A percentile compares a stretch with the other conserved stretches of the same genome.
These are phyloP conservation scores for Fusarium lyarnte DNA, from an alignment of 2,329 filamentous ascomycete species.

Conservation along the genomic window DNA sequence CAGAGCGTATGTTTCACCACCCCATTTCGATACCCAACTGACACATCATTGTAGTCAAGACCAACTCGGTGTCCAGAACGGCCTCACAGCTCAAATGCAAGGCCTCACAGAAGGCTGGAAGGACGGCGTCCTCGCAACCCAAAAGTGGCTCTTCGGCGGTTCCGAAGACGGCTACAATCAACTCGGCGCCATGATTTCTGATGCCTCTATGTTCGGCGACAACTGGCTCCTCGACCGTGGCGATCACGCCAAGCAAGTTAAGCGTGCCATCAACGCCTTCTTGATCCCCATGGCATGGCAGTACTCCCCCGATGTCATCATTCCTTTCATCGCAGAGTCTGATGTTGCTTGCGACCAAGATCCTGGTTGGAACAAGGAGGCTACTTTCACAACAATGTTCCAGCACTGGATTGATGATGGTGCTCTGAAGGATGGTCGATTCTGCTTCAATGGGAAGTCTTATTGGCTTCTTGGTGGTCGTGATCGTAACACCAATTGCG, in stretches of 20 bases:
- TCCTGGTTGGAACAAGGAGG: conserved; percentile 14
- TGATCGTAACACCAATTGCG: not conserved
- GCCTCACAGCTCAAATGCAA: conserved; percentile 17
- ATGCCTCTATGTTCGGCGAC: conserved; percentile 24
- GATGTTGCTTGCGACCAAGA: conserved; percentile 19
- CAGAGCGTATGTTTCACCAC: not conserved
- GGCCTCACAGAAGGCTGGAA: conserved; percentile 18
- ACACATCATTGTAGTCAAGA: not conserved
- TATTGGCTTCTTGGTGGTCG: conserved; percentile 15
- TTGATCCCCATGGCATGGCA: conserved; percentile 23
- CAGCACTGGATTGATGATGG: not conserved
- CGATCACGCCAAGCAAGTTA: conserved; percentile 16
- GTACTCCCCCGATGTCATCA: conserved; percentile 18
- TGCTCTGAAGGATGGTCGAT: not conserved
- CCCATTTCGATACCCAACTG: not conserved
- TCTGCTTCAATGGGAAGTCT: conserved; percentile 6
- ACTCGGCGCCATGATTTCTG: conserved; percentile 11
- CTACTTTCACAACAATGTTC: not conserved
- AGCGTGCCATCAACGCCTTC: conserved; percentile 14
- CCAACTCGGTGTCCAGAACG: conserved; percentile 25
- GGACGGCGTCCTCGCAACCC: conserved; percentile 9
- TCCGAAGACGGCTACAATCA: conserved; percentile 8
- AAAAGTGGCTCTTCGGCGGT: conserved; percentile 21
- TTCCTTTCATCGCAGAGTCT: conserved; percentile 15
- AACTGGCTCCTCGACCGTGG: conserved; percentile 16